Evolutionary conservation across 345 rosid species (phyloP), one percentile per base, ranked within the genome.

Genomic region (Arabidopsis suecica): DNA sequence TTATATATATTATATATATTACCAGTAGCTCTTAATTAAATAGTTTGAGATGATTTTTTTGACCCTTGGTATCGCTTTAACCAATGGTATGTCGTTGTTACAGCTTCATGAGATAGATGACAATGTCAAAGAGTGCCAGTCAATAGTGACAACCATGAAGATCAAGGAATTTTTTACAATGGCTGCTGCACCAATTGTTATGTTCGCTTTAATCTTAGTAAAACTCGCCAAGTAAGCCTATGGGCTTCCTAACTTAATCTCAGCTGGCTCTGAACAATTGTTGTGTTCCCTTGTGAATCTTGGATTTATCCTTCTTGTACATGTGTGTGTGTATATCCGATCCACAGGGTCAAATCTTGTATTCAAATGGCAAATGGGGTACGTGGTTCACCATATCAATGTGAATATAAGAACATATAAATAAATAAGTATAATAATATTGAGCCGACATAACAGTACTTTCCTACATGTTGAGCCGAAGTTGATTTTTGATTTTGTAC

Each of bases 361-460:
- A 64, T 18, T 13, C 8, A 66, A 49, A 42, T 20, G 7, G 3
- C 45, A 64, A 45, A 47, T 32, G 55, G 10, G 55, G 16, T 22
- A 1, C 8, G 6, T 9, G 45, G 7, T 18, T 8, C n/a, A 37
- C 45, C n/a, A 18, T 45, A 18, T 20, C 50, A n/a, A 64, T 45
- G 69, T 45, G 40, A 64, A 63, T 64, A 64, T 5, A 44, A 33
- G 7, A 3, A 57, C 42, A 32, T 5, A 61, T 3, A 54, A 38
- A 20, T 22, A 20, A 6, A 22, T 22, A 60, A 33, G 12, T 20
- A 8, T 42, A 38, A 37, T 51, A 38, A 38, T 23, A 37, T 37
- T 55, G 20, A 68, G 22, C 72, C 50, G 61, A 53, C 72, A 48
- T 65, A 48, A 18, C 23, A 33, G 33, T 48, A 65, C 45, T 67